These are phyloP conservation scores for Schizochytrium sp. DNA, from an alignment of 108 stramenopile genomes.

Conservation along the genomic window DNA sequence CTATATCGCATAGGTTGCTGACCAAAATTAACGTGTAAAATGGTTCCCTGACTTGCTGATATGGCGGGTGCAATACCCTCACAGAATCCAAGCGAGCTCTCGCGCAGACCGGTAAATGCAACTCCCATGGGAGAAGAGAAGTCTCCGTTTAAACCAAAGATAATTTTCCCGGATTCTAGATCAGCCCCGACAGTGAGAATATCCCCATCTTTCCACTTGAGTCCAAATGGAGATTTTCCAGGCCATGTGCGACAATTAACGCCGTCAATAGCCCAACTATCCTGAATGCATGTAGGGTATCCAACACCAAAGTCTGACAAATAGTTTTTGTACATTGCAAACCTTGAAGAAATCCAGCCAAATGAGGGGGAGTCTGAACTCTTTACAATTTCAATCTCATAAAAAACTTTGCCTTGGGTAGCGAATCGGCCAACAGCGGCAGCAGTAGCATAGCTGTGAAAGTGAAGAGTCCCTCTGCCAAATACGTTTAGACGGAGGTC, in stretches of 20 bases:
- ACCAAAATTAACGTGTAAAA: slow-evolving; percentile 11
- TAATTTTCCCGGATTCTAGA: neutral
- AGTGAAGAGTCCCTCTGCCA: neutral
- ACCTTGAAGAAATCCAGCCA: neutral
- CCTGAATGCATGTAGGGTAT: neutral
- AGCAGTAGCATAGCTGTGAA: slow-evolving; percentile 21
- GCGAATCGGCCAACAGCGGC: neutral
- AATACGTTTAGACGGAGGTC: neutral
- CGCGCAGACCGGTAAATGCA: neutral
- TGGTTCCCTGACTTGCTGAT: slow-evolving; percentile 22
- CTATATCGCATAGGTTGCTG: slow-evolving; percentile 18
- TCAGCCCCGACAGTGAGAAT: slow-evolving; percentile 8
- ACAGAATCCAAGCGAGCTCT: neutral
- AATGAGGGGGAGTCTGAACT: slow-evolving; percentile 35
- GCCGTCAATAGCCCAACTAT: slow-evolving; percentile 20
- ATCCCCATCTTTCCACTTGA: neutral
- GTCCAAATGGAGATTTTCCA: neutral
- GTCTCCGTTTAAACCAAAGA: slow-evolving; percentile 11
- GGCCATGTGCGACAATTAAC: neutral
- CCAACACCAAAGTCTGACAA: slow-evolving; percentile 27
- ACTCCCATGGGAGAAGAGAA: slow-evolving; percentile 29
- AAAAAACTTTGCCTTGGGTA: neutral
- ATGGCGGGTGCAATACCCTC: slow-evolving; percentile 20
- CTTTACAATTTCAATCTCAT: slow-evolving; percentile 14
- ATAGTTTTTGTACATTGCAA: neutral